Base-by-base conservation (phyloP, 1,284 basidiomycete species). In the Inonotus hispidus region DNA sequence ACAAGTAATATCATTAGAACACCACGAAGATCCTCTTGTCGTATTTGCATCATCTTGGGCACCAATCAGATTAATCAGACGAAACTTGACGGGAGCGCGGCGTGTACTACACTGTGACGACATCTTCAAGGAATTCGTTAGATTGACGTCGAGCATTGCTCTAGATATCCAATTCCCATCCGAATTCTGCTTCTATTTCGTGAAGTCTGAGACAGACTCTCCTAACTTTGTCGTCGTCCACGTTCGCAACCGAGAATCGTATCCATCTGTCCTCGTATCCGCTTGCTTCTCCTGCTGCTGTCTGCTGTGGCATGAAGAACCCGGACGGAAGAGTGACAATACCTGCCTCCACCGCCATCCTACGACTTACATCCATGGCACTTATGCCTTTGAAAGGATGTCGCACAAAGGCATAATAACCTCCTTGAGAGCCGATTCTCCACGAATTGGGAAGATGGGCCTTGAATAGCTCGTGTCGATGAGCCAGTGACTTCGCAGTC, bases 191-290 rank as follows among this genome's bases (percentile, higher is more conserved):
- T 60, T 77, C 77, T 55, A 80, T 74, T 66, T 78, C 75, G 60
- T 61, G 68, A 67, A 93, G 69, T 61, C 90, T 75, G 65, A 77
- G 77, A 62, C 86, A 90, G 0, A 88, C 84, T 53, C 73, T 70
- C 62, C 71, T 68, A 0, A 92, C 79, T 64, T 81, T 79, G 41
- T 82, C 82, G 58, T 90, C 85, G 43, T 79, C 77, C 19, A 93
- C 83, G 70, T 93, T 94, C n/a, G 90, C 89, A 3, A 93, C 86
- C 6, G 89, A 89, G 70, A 93, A 90, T 64, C 91, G 76, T 14
- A 93, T 75, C 85, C 86, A 92, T 54, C 80, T 72, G 59, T 79
- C 77, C 56, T 73, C 72, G 23, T 80, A 76, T 66, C 71, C 70
- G 54, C 45, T 64, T 38, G 70, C 70, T 21, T 73, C 72, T 32